Conservation (phyloP, 2,329 filamentous ascomycete species). For the Eurotiales sp. region DNA sequence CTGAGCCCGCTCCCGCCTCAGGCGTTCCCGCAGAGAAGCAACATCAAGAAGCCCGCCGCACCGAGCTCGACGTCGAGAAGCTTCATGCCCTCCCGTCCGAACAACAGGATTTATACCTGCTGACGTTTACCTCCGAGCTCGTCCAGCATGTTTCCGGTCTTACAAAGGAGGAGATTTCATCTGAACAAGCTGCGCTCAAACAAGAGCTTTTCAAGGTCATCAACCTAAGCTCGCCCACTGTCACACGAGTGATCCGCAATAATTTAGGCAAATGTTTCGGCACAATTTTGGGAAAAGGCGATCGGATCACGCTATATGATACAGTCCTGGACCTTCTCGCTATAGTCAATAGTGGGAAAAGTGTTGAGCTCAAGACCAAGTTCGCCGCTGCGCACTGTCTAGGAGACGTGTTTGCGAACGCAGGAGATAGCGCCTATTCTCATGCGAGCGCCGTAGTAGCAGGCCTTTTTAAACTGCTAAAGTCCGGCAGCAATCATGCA, state of each 20-base stretch:
- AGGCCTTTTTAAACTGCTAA: conserved; percentile 72
- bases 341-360: conserved; percentile 70
- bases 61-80: conserved; percentile 82
- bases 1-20: conserved; percentile 28
- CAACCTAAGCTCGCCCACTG: conserved; percentile 72
- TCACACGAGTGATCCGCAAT: conserved; percentile 84
- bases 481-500: conserved; percentile 72
- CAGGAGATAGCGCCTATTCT: conserved; percentile 87
- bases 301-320: conserved; percentile 89
- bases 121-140: conserved; percentile 81
- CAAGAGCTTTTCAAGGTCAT: conserved; percentile 93
- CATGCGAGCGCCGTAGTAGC: conserved; percentile 72
- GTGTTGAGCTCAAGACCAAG: conserved; percentile 69
- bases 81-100: conserved; percentile 85
- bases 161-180: conserved; percentile 73
- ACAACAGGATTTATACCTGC: conserved; percentile 90
- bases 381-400: conserved; percentile 85
- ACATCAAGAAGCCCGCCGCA: conserved; percentile 29
- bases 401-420: conserved; percentile 84
- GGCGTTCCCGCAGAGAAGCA: conserved; percentile 31
- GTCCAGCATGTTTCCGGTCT: conserved; percentile 71
- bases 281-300: conserved; percentile 77
- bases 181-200: conserved; percentile 88
- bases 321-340: conserved; percentile 82
- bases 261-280: conserved; percentile 82